Conservation (phyloP, 2,329 filamentous ascomycete genomes). For the Alternaria hordeiaustralica region DNA sequence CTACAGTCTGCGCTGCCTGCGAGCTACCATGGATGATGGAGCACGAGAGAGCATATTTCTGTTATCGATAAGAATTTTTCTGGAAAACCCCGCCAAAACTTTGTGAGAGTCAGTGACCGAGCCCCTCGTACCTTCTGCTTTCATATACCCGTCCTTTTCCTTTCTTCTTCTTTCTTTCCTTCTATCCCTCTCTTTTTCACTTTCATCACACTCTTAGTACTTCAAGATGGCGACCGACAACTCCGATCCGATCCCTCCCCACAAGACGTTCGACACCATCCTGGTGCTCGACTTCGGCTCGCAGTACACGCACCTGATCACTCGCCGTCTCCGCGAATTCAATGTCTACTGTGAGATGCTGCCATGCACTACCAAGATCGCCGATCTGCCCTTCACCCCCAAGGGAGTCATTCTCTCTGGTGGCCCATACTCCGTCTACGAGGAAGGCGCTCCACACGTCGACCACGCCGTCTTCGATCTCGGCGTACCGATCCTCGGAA, state of each 20-base stretch:
- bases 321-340: slow-evolving; percentile 75
- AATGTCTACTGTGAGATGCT: slow-evolving; percentile 89
- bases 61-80: slow-evolving; percentile 15
- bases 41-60: neutral
- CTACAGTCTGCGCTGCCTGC: neutral
- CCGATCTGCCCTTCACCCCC: slow-evolving; percentile 78
- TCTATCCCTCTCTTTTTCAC: slow-evolving; percentile 12
- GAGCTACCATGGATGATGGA: neutral
- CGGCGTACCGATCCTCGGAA: slow-evolving; percentile 65
- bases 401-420: slow-evolving; percentile 83
- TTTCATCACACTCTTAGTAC: slow-evolving; percentile 12
- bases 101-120: slow-evolving; percentile 28
- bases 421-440: slow-evolving; percentile 81
- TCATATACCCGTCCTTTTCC: slow-evolving; percentile 10
- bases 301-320: slow-evolving; percentile 77
- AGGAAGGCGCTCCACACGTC: slow-evolving; percentile 75
- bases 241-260: slow-evolving; percentile 53
- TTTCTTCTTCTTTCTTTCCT: slow-evolving; percentile 5
- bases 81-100: slow-evolving; percentile 5
- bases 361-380: slow-evolving; percentile 81
- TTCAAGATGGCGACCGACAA: slow-evolving; percentile 48
- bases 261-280: slow-evolving; percentile 69
- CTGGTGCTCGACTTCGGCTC: slow-evolving; percentile 75
- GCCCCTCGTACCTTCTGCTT: slow-evolving; percentile 8
- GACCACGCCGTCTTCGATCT: slow-evolving; percentile 84